These are phyloP conservation scores for Cordyceps cicadae DNA, from an alignment of 2,329 filamentous ascomycete genomes.

Conservation along the genomic window DNA sequence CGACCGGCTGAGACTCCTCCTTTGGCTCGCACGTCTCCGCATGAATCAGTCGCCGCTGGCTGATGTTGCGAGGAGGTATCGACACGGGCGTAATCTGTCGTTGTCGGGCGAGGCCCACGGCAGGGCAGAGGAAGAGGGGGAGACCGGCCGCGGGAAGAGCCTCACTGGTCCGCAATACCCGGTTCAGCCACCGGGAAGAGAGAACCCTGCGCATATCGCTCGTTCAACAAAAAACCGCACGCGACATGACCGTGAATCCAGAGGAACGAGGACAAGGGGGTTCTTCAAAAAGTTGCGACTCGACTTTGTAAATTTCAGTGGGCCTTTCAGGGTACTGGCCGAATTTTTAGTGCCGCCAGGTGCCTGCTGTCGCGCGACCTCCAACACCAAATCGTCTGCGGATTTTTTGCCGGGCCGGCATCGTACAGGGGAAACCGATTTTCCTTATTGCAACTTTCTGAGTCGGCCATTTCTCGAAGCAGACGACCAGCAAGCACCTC, in stretches of 20 bases:
- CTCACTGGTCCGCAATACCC: slow-evolving; percentile 35
- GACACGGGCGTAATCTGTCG: background rate
- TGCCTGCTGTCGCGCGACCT: background rate
- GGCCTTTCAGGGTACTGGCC: background rate
- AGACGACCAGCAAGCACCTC: background rate
- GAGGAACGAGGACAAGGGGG: no score
- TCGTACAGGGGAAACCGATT: slow-evolving; percentile 15
- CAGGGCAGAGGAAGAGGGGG: slow-evolving; percentile 42
- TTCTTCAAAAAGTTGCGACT: background rate
- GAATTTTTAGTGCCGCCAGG: slow-evolving; percentile 2
- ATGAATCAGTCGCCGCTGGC: slow-evolving; percentile 21
- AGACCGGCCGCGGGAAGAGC: slow-evolving; percentile 28
- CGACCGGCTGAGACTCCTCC: background rate
- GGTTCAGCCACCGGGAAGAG: slow-evolving; percentile 34
- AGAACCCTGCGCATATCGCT: slow-evolving; percentile 36
- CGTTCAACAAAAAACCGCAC: background rate
- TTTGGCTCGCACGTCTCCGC: slow-evolving; percentile 15
- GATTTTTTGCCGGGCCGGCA: slow-evolving; percentile 21
- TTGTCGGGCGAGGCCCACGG: slow-evolving; percentile 22
- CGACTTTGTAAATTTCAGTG: slow-evolving; percentile 7
- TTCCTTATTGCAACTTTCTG: background rate
- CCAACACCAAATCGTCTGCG: background rate
- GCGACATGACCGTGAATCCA: background rate
- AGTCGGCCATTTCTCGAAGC: background rate
- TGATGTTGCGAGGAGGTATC: slow-evolving; percentile 4